Evolutionary conservation across 352 stramenopile genomes (phyloP).

Genomic region (Phytophthora sojae): DNA sequence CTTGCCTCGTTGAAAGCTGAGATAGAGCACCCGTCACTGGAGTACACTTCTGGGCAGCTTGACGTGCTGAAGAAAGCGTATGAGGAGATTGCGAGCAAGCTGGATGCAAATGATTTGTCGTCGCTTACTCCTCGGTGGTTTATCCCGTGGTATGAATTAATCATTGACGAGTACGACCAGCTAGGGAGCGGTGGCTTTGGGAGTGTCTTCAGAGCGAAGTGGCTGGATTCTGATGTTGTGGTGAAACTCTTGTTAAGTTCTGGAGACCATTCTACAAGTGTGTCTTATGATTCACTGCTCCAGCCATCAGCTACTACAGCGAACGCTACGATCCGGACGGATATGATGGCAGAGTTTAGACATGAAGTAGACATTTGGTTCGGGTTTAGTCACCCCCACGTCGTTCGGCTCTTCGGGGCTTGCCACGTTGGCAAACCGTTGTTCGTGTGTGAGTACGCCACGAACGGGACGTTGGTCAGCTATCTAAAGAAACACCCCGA

Average conservation of each 20-base stretch:
- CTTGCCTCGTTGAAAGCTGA: neutral
- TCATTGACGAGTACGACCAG: neutral
- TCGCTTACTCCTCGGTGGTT: constrained; percentile 1
- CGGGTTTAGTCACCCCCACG: constrained; percentile 11
- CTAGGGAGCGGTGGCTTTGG: neutral
- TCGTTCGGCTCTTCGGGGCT: constrained; percentile 16
- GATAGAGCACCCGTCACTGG: neutral
- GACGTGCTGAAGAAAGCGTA: neutral
- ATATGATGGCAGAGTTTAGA: constrained; percentile 2
- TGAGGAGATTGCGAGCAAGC: neutral
- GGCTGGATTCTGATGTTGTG: constrained; percentile 9
- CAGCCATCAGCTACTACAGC: neutral
- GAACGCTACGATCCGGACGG: neutral
- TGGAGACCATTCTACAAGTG: neutral
- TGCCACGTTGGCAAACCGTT: constrained; percentile 19
- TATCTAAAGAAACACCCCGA: neutral
- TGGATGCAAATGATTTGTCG: neutral
- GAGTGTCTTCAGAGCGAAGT: constrained; percentile 1
- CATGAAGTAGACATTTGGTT: constrained; percentile 19
- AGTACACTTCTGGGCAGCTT: constrained; percentile 2
- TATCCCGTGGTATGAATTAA: constrained; percentile 13
- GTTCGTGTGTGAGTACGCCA: constrained; percentile 23
- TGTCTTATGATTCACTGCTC: neutral
- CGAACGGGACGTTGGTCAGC: constrained; percentile 10
- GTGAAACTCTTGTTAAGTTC: neutral